Base-by-base conservation (phyloP, 2,329 filamentous ascomycete genomes). In the Sphaerulina musiva region DNA sequence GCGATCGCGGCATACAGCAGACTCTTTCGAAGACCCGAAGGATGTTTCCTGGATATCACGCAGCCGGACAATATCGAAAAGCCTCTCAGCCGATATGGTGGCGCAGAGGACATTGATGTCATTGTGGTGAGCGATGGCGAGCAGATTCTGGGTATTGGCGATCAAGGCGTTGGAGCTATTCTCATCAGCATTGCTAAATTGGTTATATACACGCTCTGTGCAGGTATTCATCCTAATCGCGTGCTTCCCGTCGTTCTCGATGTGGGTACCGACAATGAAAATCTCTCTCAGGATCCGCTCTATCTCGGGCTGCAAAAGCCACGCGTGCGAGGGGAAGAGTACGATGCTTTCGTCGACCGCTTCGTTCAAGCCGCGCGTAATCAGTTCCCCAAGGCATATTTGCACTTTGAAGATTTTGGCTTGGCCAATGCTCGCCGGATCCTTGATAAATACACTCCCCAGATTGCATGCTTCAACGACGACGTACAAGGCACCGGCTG, bases 401-500 rank as follows among this genome's bases (percentile, higher is more conserved):
- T 95, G 17, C 89, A 95, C 65, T 95, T 95, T 66, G 67, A 95
- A 64, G 90, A 95, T 66, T 95, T 95, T 72, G 89, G 89, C 0
- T 72, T 95, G 0, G 70, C 70, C 1, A 95, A 95, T 64, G 87
- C 88, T 0, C 78, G 86, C 31, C 80, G 87, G 3, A 80, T 95
- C 2, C 76, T 95, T 0, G 87, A 95, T 56, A 80, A 77, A 36
- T 95, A 93, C 64, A 80, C 85, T 1, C 78, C 84, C 0, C 66
- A 86, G 47, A 84, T 92, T 6, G 78, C 89, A 0, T 95, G 89
- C 69, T 95, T 95, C 76, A 95, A 95, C 64, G 90, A 95, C 55
- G 89, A 95, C 68, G 84, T 95, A 0, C 89, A 95, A 69, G 90
- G 89, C 1, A 95, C 90, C 0, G 90, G 89, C 0, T 92, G 87